Conservation (phyloP, 306 rosid genomes). For the Bauhinia variegata region DNA sequence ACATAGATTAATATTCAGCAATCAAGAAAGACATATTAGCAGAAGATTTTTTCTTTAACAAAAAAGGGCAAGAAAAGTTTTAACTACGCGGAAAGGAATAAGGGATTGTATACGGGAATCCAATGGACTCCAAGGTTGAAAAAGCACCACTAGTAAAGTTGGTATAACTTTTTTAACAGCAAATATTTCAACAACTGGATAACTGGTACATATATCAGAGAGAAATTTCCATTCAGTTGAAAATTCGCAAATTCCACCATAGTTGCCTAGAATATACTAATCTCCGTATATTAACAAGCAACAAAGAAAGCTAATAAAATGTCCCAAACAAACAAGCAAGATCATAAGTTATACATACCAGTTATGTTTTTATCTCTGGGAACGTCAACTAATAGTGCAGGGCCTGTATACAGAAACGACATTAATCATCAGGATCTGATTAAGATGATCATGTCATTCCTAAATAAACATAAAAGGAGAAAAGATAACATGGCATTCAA, state of each 20-base stretch:
- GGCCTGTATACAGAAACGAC: constrained; percentile 59
- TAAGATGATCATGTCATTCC: too few species aligned
- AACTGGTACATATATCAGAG: too few species aligned
- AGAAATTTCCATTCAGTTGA: background rate
- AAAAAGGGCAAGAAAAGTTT: too few species aligned
- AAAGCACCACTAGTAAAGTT: too few species aligned
- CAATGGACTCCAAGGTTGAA: too few species aligned
- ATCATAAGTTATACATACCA: constrained; percentile 51
- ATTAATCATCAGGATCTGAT: constrained; percentile 23
- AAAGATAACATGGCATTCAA: background rate
- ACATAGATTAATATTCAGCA: too few species aligned
- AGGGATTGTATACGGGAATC: too few species aligned
- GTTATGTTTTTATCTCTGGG: constrained; percentile 80
- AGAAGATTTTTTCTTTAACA: too few species aligned
- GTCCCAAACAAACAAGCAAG: background rate
- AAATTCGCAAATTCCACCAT: background rate
- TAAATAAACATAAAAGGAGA: background rate
- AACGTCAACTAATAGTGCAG: constrained; percentile 77
- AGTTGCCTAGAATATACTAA: background rate
- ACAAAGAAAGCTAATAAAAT: background rate
- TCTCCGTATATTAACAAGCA: background rate
- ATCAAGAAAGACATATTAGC: too few species aligned
- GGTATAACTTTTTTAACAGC: too few species aligned
- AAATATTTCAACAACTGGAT: too few species aligned
- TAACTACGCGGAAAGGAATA: too few species aligned